Base-by-base conservation (phyloP, 352 stramenopile genomes). In the Globisporangium middletonii region DNA sequence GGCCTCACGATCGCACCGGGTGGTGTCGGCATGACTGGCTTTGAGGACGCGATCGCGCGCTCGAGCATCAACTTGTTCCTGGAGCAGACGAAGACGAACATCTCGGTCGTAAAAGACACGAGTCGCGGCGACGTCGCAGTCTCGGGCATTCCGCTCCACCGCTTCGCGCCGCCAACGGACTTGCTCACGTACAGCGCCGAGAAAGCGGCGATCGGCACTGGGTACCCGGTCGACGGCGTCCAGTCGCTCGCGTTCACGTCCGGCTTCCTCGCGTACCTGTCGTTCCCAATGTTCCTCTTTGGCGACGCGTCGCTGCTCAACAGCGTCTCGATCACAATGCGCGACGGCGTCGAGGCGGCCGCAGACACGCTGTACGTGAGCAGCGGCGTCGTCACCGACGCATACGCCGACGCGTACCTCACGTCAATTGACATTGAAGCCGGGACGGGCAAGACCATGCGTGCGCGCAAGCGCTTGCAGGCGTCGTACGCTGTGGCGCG, bases 261-360 rank as follows among this genome's bases (percentile, higher is more conserved):
- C 30, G 82, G 82, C 44, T 87, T 92, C 59, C 48, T 89, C 33
- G 75, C 77, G 41, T 92, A 81, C 61, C 62, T 92, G 50, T 92
- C 82, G 51, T 84, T 73, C 26, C 79, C 82, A 19, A 63, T 87
- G 58, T 92, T 76, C 58, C 58, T 92, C n/a, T 82, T 77, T 55
- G 76, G 77, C 3, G 64, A 89, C 62, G 61, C 61, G 26, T 73
- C 71, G 26, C 55, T 92, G 41, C 61, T 71, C 0, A 62, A 72
- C 3, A 58, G 35, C 12, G 71, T 92, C 18, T 58, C 77, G 47
- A 79, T 92, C 64, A 92, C 82, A 41, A 80, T 75, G 47, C 46
- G 37, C 9, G 58, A 92, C 50, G 81, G 81, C 42, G 69, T 65
- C 7, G 6, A 2, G 3, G 42, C 16, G 42, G n/a, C 42, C n/a